Base-by-base conservation (phyloP, 805 yeast species). In the Sugiyamaella lignohabitans region DNA sequence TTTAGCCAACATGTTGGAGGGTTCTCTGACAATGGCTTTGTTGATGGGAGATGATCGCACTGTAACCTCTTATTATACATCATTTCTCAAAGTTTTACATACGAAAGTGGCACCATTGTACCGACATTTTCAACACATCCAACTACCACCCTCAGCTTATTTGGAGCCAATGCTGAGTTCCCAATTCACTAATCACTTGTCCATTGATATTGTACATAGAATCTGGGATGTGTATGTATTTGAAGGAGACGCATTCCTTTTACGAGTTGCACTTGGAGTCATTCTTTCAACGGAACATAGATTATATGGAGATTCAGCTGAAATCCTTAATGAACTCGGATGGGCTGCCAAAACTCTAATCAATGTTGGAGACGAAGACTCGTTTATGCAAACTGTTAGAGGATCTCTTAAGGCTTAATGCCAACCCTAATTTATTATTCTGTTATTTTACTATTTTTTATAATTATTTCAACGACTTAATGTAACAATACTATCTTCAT, bases 141-240 rank as follows among this genome's bases (percentile, higher is more conserved):
- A 65, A 6, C 51, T 82, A 24, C 47, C 60, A 4, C 69, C 80
- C 2, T 47, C 64, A 2, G 71, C 66, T 3, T 73, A 74, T 45
- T 59, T 82, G 4, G 68, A 63, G 20, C 66, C 71, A 2, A 54
- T 78, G 43, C 52, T 79, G 2, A 43, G 46, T 20, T 56, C 74
- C 18, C 50, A 79, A 17, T 75, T 80, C 55, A 59, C 79, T 1
- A 63, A 68, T 42, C 67, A 71, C 21, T 56, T 80, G 38, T 59
- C 69, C 10, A 61, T 76, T 40, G 81, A 79, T 29, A 60, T 72
- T 1, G 60, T 75, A 5, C 64, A 71, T 21, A 70, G 78, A 14
- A 53, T 82, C 4, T 55, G 83, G 50, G 89, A 83, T 58, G 66
- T 82, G 3, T 72, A 71, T 58, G 59, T 80, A 8, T 80, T 80